A percentile compares a stretch with the other conserved stretches of the same genome.
These are phyloP conservation scores for Stagonosporopsis chrysanthemi DNA, from an alignment of 2,329 filamentous ascomycete genomes.

Conservation along the genomic window DNA sequence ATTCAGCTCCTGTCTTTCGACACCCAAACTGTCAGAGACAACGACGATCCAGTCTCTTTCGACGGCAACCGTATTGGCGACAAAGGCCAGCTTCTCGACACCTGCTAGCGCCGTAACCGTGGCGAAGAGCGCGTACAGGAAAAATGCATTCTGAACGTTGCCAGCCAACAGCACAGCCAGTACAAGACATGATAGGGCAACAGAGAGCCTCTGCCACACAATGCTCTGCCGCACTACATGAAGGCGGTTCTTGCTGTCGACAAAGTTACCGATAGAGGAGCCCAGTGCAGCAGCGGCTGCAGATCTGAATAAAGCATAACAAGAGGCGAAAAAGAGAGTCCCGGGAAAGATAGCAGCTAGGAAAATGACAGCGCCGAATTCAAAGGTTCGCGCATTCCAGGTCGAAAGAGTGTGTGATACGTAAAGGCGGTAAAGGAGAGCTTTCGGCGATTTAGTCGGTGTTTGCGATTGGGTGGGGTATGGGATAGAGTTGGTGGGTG, in stretches of 20 bases:
- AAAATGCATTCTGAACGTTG: conserved; percentile 12
- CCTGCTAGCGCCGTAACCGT: conserved; percentile 65
- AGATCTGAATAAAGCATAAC: conserved; percentile 72
- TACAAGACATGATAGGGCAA: conserved; percentile 44
- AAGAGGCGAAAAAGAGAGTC: conserved; percentile 70
- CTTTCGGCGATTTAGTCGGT: conserved; percentile 16
- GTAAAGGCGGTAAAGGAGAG: conserved; percentile 50
- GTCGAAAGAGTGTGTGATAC: conserved; percentile 57
- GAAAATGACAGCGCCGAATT: conserved; percentile 60
- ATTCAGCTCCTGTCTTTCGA: conserved; percentile 56
- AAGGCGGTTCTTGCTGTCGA: conserved; percentile 62
- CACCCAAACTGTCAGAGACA: conserved; percentile 51
- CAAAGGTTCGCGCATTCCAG: conserved; percentile 59
- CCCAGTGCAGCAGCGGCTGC: conserved; percentile 66
- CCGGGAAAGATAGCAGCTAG: conserved; percentile 55
- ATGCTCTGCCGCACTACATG: conserved; percentile 52
- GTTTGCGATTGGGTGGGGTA: conserved; percentile 11
- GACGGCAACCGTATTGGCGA: conserved; percentile 72
- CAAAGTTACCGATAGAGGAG: conserved; percentile 63
- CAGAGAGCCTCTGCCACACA: conserved; percentile 45
- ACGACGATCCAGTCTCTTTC: conserved; percentile 75
- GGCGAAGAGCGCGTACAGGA: conserved; percentile 41
- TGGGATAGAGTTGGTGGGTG: conserved; percentile 3
- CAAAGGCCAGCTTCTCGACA: conserved; percentile 70
- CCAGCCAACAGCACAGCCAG: conserved; percentile 29